phyloP scores from a whole-genome alignment of 2,329 filamentous ascomycete genomes.

The Talaromyces sp. region DNA sequence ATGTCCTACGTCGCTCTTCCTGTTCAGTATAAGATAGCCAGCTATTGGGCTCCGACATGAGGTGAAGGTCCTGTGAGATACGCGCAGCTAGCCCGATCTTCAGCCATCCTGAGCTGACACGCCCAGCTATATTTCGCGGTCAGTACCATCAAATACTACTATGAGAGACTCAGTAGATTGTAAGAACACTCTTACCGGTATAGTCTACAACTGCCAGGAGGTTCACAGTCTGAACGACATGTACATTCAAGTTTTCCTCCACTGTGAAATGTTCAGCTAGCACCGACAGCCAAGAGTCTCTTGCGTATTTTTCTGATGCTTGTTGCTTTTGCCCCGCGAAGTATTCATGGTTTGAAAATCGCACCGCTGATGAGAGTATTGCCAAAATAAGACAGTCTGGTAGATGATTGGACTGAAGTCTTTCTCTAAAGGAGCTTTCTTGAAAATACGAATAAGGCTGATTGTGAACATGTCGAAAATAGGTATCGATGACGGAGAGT shows the following conservation, averaged over 20 bases:
- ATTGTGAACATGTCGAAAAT: constrained; percentile 40
- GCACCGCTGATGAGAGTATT: constrained; percentile 34
- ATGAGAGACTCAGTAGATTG: not conserved
- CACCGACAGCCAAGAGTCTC: constrained; percentile 39
- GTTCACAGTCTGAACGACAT: constrained; percentile 42
- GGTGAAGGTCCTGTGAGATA: constrained; percentile 58
- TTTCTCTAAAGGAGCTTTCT: constrained; percentile 35
- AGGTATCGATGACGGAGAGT: constrained; percentile 28
- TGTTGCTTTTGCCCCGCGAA: constrained; percentile 28
- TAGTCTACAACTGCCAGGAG: constrained; percentile 44
- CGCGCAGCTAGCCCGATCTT: constrained; percentile 53
- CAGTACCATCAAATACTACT: not conserved
- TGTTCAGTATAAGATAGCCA: constrained; percentile 25
- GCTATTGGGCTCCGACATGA: constrained; percentile 26
- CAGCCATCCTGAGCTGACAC: constrained; percentile 40
- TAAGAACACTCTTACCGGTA: constrained; percentile 31
- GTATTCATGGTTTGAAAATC: constrained; percentile 33
- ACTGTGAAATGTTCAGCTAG: constrained; percentile 38
- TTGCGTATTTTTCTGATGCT: constrained; percentile 30
- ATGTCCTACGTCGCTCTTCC: constrained; percentile 32
- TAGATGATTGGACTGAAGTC: constrained; percentile 25
- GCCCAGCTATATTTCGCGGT: constrained; percentile 26
- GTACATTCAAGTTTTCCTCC: constrained; percentile 34
- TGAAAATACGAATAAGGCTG: constrained; percentile 45
- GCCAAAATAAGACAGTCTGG: constrained; percentile 37